Evolutionary conservation across 257 asterid genomes (phyloP).

Genomic region (Craterostigma plantagineum): DNA sequence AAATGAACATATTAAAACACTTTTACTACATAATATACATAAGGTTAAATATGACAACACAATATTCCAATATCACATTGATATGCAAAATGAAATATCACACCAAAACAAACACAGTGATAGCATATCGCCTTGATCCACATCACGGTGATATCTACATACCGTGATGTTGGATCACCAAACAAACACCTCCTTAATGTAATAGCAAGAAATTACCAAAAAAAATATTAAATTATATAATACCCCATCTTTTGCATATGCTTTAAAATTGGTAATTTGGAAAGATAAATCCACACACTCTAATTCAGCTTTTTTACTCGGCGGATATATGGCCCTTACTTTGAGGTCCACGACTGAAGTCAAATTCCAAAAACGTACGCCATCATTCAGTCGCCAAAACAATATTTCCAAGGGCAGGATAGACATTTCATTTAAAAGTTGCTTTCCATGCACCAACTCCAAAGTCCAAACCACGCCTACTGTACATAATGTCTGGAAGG

Average conservation of each 20-base stretch:
- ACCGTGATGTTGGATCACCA: too few relatives aligned
- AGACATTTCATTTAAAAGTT: constrained; percentile 13
- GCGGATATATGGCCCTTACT: constrained; percentile 35
- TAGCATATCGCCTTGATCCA: too few relatives aligned
- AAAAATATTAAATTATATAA: too few relatives aligned
- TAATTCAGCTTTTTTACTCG: constrained; percentile 18
- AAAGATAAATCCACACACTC: constrained; percentile 12
- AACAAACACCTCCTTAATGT: too few relatives aligned
- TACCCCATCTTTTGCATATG: too few relatives aligned
- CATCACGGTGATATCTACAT: too few relatives aligned
- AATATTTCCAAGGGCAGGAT: constrained; percentile 9
- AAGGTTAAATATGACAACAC: too few relatives aligned
- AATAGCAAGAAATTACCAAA: not conserved
- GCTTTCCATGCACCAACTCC: constrained; percentile 18
- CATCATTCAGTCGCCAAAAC: not conserved
- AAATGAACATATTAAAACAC: too few relatives aligned
- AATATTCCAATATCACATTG: too few relatives aligned
- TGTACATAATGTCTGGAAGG: constrained; percentile 24
- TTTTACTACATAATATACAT: too few relatives aligned
- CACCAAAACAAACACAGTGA: too few relatives aligned
- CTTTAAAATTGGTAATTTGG: constrained; percentile 11
- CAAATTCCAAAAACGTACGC: constrained; percentile 15
- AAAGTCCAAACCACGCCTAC: constrained; percentile 48
- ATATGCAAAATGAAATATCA: too few relatives aligned
- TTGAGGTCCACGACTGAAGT: constrained; percentile 14